phyloP scores from a whole-genome alignment of 2,329 filamentous ascomycete genomes.

The Eutypa lata region DNA sequence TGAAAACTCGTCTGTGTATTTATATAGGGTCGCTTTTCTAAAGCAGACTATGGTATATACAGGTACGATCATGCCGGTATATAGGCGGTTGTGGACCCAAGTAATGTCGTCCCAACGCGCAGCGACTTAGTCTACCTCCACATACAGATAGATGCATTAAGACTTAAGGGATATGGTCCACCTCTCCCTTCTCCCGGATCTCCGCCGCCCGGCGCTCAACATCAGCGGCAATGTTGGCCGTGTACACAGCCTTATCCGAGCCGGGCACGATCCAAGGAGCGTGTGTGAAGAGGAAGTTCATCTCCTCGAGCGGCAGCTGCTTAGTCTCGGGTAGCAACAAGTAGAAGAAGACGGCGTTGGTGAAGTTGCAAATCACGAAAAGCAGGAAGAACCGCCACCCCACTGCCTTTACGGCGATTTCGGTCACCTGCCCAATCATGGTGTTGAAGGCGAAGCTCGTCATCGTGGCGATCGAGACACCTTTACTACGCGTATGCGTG shows the following conservation, averaged over 20 bases:
- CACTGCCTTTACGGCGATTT: conserved; percentile 48
- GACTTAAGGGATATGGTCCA: neutral
- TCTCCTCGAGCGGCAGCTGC: conserved; percentile 61
- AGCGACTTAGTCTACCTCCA: too few species aligned
- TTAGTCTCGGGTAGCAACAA: conserved; percentile 62
- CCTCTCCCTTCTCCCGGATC: conserved; percentile 48
- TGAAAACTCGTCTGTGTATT: too few species aligned
- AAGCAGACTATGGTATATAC: too few species aligned
- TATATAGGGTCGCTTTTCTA: too few species aligned
- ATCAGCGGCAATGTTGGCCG: conserved; percentile 43
- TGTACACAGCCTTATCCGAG: conserved; percentile 50
- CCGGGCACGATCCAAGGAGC: conserved; percentile 61
- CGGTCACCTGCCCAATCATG: conserved; percentile 36
- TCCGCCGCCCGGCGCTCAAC: conserved; percentile 56
- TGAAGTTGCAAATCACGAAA: conserved; percentile 63
- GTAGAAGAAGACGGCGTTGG: conserved; percentile 51
- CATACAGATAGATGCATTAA: too few species aligned
- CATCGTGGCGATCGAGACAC: conserved; percentile 73
- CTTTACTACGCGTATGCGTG: conserved; percentile 70
- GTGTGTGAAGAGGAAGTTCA: conserved; percentile 62
- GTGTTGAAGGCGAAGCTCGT: conserved; percentile 70
- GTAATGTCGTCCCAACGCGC: too few species aligned
- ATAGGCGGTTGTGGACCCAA: too few species aligned
- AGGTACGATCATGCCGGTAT: too few species aligned
- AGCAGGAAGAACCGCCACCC: conserved; percentile 57